A percentile compares a stretch with the other conserved stretches of the same genome.
phyloP scores from a whole-genome alignment of 2,329 filamentous ascomycete genomes.

The Cercospora berteroae region DNA sequence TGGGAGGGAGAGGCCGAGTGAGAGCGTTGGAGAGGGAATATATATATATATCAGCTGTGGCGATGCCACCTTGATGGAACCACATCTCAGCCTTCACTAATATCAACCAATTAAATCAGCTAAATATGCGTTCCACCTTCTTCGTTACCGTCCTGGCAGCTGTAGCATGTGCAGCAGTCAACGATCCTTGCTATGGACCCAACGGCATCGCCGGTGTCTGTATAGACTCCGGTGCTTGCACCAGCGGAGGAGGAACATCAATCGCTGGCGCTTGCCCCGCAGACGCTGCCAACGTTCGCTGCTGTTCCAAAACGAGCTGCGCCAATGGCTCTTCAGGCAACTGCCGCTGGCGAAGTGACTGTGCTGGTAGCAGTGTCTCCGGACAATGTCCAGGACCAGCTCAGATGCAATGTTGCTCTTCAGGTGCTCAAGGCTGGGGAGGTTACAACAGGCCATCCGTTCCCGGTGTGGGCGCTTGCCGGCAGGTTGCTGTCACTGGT shows the following conservation, averaged over 20 bases:
- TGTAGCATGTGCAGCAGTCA: not conserved
- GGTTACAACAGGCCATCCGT: not conserved
- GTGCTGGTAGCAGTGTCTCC: not conserved
- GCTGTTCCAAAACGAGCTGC: constrained; percentile 9
- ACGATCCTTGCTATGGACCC: constrained; percentile 10
- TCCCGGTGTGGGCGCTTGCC: not conserved
- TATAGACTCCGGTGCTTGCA: not conserved
- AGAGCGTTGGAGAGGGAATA: not conserved
- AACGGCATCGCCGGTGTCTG: constrained; percentile 6
- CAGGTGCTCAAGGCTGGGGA: constrained; percentile 1
- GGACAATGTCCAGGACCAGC: constrained; percentile 6
- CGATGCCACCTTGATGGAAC: not conserved
- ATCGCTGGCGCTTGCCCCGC: constrained; percentile 11
- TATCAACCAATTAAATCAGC: not conserved
- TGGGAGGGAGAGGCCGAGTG: not conserved
- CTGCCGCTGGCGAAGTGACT: constrained; percentile 12
- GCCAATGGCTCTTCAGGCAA: constrained; percentile 4
- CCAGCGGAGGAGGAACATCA: not conserved
- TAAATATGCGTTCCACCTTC: constrained; percentile 2
- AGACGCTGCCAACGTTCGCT: constrained; percentile 9
- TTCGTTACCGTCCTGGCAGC: not conserved
- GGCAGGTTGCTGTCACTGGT: not conserved
- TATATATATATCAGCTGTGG: not conserved
- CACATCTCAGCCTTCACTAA: not conserved
- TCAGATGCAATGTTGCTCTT: constrained; percentile 7